Evolutionary conservation across 2,329 filamentous ascomycete species (phyloP).

Genomic region (Mollisia scopiformis): DNA sequence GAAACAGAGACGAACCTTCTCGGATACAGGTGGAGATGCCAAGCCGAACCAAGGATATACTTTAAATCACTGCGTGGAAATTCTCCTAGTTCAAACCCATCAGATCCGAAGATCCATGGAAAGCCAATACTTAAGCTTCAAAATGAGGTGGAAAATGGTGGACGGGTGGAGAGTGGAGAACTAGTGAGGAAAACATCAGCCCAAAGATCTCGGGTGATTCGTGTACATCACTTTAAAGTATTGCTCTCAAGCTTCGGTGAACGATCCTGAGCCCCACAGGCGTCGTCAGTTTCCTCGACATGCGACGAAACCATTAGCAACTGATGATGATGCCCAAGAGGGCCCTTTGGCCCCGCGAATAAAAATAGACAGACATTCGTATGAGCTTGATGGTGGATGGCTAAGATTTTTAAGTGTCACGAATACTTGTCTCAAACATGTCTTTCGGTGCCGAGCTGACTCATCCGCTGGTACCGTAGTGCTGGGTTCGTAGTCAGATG

Average conservation of each 20-base stretch:
- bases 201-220: constrained; percentile 1
- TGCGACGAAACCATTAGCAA: not conserved
- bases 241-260: not conserved
- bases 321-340: not conserved
- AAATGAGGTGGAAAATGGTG: not conserved
- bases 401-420: not conserved
- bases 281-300: constrained; percentile 13
- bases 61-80: not conserved
- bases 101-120: not conserved
- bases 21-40: too few relatives aligned
- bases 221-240: constrained; percentile 10
- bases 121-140: constrained; percentile 1
- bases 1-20: not conserved
- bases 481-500: not conserved
- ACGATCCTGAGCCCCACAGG: constrained; percentile 11
- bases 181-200: not conserved
- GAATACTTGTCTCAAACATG: not conserved
- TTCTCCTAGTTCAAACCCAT: not conserved
- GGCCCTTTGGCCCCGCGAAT: not conserved
- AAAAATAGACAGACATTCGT: not conserved
- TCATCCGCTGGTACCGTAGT: not conserved
- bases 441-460: not conserved
- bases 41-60: not conserved
- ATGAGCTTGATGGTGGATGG: too few relatives aligned
- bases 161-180: not conserved